Conservation (phyloP, 192 early-diverging fungal species). For the Lunasporangiospora selenospora region DNA sequence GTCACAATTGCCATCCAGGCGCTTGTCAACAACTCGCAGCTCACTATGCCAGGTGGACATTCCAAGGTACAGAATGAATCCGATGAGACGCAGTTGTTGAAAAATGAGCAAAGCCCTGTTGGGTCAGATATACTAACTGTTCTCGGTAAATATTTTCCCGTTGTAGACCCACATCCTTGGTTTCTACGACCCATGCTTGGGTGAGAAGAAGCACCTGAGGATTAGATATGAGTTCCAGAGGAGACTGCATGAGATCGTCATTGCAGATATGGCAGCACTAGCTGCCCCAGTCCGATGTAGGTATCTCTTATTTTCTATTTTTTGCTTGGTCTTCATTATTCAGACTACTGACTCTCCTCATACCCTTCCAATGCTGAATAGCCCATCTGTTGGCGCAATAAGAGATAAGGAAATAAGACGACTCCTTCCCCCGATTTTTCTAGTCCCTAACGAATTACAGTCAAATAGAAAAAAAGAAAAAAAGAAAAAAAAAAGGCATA, state of each 20-base stretch:
- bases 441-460: neutral
- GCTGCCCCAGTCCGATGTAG: conserved; percentile 82
- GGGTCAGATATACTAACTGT: too few species aligned
- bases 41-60: conserved; percentile 85
- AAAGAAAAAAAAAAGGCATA: neutral
- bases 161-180: conserved; percentile 82
- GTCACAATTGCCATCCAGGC: conserved; percentile 88
- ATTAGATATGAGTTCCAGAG: conserved; percentile 88
- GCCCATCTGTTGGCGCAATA: conserved; percentile 53
- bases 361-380: neutral
- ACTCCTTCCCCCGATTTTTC: conserved; percentile 47
- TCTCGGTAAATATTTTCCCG: conserved; percentile 10
- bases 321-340: neutral
- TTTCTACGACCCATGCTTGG: conserved; percentile 96
- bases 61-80: conserved; percentile 72
- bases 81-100: conserved; percentile 1
- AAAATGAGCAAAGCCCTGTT: too few species aligned
- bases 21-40: conserved; percentile 83
- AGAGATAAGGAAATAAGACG: conserved; percentile 75
- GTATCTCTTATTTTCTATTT: conserved; percentile 4
- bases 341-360: neutral
- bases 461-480: neutral
- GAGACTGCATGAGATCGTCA: conserved; percentile 79
- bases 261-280: conserved; percentile 80
- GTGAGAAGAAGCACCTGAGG: conserved; percentile 81